Evolutionary conservation across 1,139 yeast genomes (phyloP).

Genomic region (Lodderomyces orthopsilosis): DNA sequence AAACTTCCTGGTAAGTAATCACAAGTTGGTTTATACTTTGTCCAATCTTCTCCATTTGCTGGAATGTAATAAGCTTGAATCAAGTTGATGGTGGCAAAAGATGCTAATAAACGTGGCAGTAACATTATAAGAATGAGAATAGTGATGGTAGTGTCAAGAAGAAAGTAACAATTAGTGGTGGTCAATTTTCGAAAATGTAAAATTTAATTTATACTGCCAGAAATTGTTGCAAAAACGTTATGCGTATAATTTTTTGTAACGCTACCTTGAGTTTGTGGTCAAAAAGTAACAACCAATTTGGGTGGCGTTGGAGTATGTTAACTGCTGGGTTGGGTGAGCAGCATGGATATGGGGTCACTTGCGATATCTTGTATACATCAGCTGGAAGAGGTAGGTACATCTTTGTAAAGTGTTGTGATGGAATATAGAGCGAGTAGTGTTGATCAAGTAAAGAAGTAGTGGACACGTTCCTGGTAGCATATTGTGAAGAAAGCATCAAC

Average conservation of each 20-base stretch:
- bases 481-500: too few relatives aligned
- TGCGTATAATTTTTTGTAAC: background rate
- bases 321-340: too few relatives aligned
- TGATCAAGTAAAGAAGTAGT: too few relatives aligned
- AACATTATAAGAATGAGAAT: constrained; percentile 1
- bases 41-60: constrained; percentile 36
- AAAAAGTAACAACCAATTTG: background rate
- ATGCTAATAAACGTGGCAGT: constrained; percentile 6
- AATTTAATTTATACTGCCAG: background rate
- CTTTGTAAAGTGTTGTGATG: too few relatives aligned
- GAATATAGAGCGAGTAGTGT: too few relatives aligned
- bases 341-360: too few relatives aligned
- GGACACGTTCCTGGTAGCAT: too few relatives aligned
- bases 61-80: constrained; percentile 23
- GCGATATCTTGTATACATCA: too few relatives aligned
- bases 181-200: background rate
- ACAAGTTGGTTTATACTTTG: constrained; percentile 26
- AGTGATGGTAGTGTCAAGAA: background rate
- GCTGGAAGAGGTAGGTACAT: too few relatives aligned
- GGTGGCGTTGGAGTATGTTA: background rate
- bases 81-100: constrained; percentile 4
- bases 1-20: constrained; percentile 19
- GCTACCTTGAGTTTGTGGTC: background rate
- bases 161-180: background rate
- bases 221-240: constrained; percentile 1